phyloP scores from a whole-genome alignment of 2,329 filamentous ascomycete genomes.

The Eutypella sp. region DNA sequence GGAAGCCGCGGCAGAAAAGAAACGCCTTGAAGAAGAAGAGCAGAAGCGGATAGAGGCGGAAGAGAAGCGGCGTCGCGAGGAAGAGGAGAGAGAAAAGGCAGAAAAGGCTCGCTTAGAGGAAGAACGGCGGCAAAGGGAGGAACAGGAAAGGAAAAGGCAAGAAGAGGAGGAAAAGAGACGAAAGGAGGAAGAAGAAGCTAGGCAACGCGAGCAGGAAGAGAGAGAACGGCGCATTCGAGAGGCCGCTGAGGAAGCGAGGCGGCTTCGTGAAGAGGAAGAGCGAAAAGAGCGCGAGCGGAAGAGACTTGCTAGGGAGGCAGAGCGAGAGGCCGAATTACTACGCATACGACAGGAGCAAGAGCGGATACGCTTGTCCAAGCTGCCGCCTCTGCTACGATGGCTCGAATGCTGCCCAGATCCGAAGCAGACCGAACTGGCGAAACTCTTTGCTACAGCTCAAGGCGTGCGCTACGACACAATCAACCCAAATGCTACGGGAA shows the following conservation, averaged over 20 bases:
- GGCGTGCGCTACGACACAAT: constrained; percentile 63
- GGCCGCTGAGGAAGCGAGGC: constrained; percentile 44
- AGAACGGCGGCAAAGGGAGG: constrained; percentile 19
- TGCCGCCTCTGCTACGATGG: constrained; percentile 59
- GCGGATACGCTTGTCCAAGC: constrained; percentile 47
- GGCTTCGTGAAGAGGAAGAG: constrained; percentile 48
- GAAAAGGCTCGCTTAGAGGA: constrained; percentile 25
- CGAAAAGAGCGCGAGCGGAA: constrained; percentile 44
- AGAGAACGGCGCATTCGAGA: constrained; percentile 42
- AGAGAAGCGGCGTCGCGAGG: constrained; percentile 33
- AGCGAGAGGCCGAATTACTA: constrained; percentile 47
- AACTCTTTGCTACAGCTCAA: constrained; percentile 51
- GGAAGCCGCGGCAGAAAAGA: constrained; percentile 24
- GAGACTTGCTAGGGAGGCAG: constrained; percentile 36
- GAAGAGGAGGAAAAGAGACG: constrained; percentile 34
- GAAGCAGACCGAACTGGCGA: constrained; percentile 44
- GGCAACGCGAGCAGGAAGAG: constrained; percentile 37
- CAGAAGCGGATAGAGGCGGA: constrained; percentile 29
- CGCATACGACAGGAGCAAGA: constrained; percentile 51
- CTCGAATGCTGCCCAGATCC: constrained; percentile 49
- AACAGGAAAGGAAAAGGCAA: constrained; percentile 18
- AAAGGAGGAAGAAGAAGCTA: constrained; percentile 33
- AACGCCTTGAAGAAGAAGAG: constrained; percentile 23
- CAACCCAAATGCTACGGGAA: constrained; percentile 45
- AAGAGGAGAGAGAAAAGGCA: constrained; percentile 27